A percentile compares a stretch with the other conserved stretches of the same genome.
Conservation (phyloP, 2,329 filamentous ascomycete species). For the Beauveria bassiana region DNA sequence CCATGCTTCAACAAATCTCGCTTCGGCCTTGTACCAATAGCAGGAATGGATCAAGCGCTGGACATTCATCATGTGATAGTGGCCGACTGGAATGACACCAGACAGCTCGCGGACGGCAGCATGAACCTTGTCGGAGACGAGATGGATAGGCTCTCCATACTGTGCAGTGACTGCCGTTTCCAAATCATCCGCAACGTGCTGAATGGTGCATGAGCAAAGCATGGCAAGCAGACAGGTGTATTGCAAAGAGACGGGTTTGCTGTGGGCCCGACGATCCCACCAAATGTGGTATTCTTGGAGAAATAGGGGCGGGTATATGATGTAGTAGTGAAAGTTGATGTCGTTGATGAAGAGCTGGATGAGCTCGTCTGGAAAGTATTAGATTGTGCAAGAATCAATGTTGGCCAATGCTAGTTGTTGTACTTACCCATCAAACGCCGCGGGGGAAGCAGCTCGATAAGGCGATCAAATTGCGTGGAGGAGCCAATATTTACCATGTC, state of each 20-base stretch:
- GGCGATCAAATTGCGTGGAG: slow-evolving; percentile 17
- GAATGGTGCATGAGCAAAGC: slow-evolving; percentile 22
- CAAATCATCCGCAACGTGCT: slow-evolving; percentile 20
- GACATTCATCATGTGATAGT: slow-evolving; percentile 22
- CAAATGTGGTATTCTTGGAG: slow-evolving; percentile 23
- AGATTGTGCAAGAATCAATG: neutral
- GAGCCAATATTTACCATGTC: slow-evolving; percentile 16
- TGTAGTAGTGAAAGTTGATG: slow-evolving; percentile 27
- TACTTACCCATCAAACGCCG: slow-evolving; percentile 20
- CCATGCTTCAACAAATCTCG: slow-evolving; percentile 24
- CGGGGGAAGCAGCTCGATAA: slow-evolving; percentile 19
- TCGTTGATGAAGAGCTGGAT: slow-evolving; percentile 22
- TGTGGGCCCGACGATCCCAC: slow-evolving; percentile 20
- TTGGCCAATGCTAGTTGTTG: neutral
- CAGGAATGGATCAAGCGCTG: slow-evolving; percentile 23
- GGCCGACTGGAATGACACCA: slow-evolving; percentile 20
- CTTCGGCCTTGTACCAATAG: slow-evolving; percentile 28
- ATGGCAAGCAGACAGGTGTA: slow-evolving; percentile 23
- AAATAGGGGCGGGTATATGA: slow-evolving; percentile 24
- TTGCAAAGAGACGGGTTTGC: slow-evolving; percentile 19
- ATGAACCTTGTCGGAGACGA: slow-evolving; percentile 20
- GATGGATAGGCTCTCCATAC: slow-evolving; percentile 15
- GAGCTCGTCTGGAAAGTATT: slow-evolving; percentile 18
- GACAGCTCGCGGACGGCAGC: slow-evolving; percentile 19
- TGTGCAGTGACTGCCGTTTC: slow-evolving; percentile 17